These are phyloP conservation scores for Salvia hispanica DNA, from an alignment of 257 asterid species.

Conservation along the genomic window DNA sequence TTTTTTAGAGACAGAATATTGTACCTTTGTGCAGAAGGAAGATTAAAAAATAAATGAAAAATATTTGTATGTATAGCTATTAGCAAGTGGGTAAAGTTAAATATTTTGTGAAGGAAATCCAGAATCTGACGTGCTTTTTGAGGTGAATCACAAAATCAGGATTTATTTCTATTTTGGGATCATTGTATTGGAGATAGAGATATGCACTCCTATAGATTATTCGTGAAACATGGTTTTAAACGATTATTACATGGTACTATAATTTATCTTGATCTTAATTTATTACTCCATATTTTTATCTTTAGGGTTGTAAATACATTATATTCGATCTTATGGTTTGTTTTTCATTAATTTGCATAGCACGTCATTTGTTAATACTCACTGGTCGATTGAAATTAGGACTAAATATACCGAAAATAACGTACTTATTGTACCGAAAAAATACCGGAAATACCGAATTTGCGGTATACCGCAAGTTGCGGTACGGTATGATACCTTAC, in stretches of 20 bases:
- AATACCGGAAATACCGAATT: no score
- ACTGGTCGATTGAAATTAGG: no score
- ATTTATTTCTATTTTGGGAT: constrained; percentile 13
- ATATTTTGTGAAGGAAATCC: not conserved
- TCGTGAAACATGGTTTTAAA: not conserved
- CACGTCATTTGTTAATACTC: no score
- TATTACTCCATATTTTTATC: not conserved
- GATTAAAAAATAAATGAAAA: not conserved
- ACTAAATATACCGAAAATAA: no score
- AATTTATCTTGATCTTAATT: not conserved
- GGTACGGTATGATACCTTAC: no score
- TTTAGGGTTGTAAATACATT: no score
- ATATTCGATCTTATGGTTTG: no score
- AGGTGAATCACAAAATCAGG: constrained; percentile 8
- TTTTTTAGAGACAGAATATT: not conserved
- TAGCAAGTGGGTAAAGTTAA: not conserved
- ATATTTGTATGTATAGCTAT: not conserved
- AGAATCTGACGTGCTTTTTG: not conserved
- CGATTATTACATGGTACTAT: not conserved
- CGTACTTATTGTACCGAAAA: no score
- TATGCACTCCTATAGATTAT: not conserved
- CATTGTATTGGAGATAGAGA: not conserved
- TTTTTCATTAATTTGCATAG: no score
- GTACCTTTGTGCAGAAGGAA: no score
- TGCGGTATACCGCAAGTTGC: no score